These are phyloP conservation scores for Neonothopanus nambi DNA, from an alignment of 1,284 basidiomycete genomes.

Conservation along the genomic window DNA sequence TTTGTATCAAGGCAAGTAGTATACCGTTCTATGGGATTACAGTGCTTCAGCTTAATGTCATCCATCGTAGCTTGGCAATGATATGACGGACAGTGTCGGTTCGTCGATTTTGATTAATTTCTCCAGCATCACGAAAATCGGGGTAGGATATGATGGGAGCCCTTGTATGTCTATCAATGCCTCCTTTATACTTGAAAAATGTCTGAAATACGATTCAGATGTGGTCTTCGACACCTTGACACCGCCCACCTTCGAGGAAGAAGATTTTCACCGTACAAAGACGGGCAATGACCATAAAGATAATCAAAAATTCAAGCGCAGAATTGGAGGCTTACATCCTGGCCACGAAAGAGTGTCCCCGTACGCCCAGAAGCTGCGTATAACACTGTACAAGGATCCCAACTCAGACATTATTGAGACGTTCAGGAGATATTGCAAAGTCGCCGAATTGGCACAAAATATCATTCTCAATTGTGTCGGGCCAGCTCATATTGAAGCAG, in stretches of 20 bases:
- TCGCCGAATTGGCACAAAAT: constrained; percentile 43
- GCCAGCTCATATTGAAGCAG: constrained; percentile 43
- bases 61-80: constrained; percentile 54
- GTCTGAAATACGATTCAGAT: constrained; percentile 36
- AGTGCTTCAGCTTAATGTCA: constrained; percentile 4
- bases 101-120: constrained; percentile 56
- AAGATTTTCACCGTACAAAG: constrained; percentile 53
- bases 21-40: constrained; percentile 4
- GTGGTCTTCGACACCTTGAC: constrained; percentile 66
- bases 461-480: constrained; percentile 30
- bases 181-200: constrained; percentile 26
- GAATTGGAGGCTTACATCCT: constrained; percentile 54
- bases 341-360: constrained; percentile 57
- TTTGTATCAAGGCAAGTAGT: constrained; percentile 54
- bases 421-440: constrained; percentile 54
- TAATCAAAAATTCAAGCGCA: constrained; percentile 47
- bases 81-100: constrained; percentile 48
- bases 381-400: constrained; percentile 48
- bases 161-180: constrained; percentile 35
- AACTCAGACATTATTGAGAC: constrained; percentile 40
- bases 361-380: constrained; percentile 66
- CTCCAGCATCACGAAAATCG: constrained; percentile 58
- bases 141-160: constrained; percentile 51
- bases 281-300: constrained; percentile 40
- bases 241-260: constrained; percentile 60